A percentile compares a stretch with the other conserved stretches of the same genome.
These are phyloP conservation scores for Pseudonitzschia pungens DNA, from an alignment of 108 stramenopile species.

Conservation along the genomic window DNA sequence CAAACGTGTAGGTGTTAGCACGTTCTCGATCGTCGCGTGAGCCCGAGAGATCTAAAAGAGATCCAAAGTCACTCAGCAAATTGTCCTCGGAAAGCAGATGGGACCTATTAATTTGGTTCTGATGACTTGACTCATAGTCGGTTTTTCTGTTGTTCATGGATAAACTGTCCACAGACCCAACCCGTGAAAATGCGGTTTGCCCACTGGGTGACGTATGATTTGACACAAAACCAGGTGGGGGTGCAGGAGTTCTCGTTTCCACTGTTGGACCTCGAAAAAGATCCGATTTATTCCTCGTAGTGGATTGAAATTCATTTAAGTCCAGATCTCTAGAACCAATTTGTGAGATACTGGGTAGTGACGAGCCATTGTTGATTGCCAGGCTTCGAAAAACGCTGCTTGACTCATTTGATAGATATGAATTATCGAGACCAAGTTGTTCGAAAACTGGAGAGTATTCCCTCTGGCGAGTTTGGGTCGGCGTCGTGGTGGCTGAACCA, in stretches of 20 bases:
- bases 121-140: not conserved
- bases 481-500: not conserved
- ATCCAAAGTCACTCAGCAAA: slow-evolving; percentile 23
- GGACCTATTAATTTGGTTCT: slow-evolving; percentile 7
- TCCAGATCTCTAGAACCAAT: not conserved
- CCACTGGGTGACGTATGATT: not conserved
- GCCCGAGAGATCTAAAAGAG: slow-evolving; percentile 35
- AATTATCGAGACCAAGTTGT: slow-evolving; percentile 15
- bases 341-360: not conserved
- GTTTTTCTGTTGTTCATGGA: not conserved
- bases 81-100: slow-evolving; percentile 11
- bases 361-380: not conserved
- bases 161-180: not conserved
- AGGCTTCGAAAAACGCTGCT: not conserved
- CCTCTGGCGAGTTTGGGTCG: not conserved
- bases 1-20: slow-evolving; percentile 22
- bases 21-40: slow-evolving; percentile 18
- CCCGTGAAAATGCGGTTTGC: slow-evolving; percentile 15
- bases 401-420: slow-evolving; percentile 8
- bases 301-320: not conserved
- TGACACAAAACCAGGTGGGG: slow-evolving; percentile 7
- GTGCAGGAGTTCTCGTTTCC: slow-evolving; percentile 3
- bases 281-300: not conserved
- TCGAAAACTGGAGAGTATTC: slow-evolving; percentile 27
- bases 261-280: not conserved